Conservation (phyloP, 176 grass and related monocot genomes). For the Hordeum marinum region DNA sequence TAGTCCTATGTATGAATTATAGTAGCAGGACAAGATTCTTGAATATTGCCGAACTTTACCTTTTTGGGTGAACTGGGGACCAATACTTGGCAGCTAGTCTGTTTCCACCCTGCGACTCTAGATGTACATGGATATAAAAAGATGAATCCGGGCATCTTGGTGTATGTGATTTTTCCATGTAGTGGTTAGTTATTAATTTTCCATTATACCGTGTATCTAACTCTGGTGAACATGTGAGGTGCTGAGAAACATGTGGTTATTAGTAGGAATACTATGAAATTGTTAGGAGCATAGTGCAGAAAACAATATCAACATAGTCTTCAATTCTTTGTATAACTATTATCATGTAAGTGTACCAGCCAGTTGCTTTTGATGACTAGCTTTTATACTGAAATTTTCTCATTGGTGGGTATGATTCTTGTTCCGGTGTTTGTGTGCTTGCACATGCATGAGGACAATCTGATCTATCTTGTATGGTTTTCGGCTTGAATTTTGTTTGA, state of each 20-base stretch:
- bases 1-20: background rate
- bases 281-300: background rate
- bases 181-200: background rate
- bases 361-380: background rate
- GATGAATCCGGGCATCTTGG: background rate
- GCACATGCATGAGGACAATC: background rate
- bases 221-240: background rate
- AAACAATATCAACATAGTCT: background rate
- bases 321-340: background rate
- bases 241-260: background rate
- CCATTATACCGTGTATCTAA: background rate
- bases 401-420: background rate
- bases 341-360: background rate
- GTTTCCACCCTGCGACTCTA: background rate
- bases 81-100: background rate
- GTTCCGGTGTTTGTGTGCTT: background rate
- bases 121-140: background rate
- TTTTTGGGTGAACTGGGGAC: background rate
- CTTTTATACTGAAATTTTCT: background rate
- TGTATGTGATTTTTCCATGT: background rate
- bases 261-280: background rate
- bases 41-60: background rate
- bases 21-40: background rate
- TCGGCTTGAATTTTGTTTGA: background rate
- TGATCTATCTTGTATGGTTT: constrained; percentile 9